Base-by-base conservation (phyloP, 345 rosid genomes). In the Aurinia saxatilis region DNA sequence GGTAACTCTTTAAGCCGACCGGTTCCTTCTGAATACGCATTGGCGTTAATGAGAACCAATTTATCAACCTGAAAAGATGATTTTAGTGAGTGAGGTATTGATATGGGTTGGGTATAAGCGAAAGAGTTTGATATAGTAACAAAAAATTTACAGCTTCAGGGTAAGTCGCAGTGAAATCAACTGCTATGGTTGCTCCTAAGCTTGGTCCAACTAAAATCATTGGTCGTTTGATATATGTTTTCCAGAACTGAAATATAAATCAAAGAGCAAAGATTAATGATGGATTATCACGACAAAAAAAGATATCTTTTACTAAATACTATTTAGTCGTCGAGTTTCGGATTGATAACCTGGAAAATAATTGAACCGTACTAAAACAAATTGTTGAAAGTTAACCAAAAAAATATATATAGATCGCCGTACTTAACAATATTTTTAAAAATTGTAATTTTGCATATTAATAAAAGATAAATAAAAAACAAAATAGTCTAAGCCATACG, bases 141-240 rank as follows among this genome's bases (percentile, higher is more conserved):
- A 10, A 3, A 9, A 50, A 77, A 80, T 3, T 81, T 76, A 87
- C 97, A 40, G 90, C 88, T 72, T 87, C 92, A 1, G 95, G 85
- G 77, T 83, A 81, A 48, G 76, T 80, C 64, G 77, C 83, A 14
- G 85, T 75, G 74, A 90, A 87, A 66, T 90, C 95, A 36, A 90
- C 79, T 16, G 95, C 97, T 54, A 79, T 82, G 0, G 95, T 73
- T 65, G 95, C 88, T 37, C 97, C 95, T 30, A 87, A 92, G 78
- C 97, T 90, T 54, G 97, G 97, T 75, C 97, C 97, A 13, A 90
- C 97, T 37, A 87, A 73, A n/a, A 78, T 75, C 81, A 87, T 75
- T 39, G 97, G 97, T 74, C 85, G 77, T 78, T 67, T 79, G 58
- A 90, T 82, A 72, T 87, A 80, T 30, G 88, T 73, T 79, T 82